Evolutionary conservation across 352 stramenopile genomes (phyloP), one percentile per base, ranked within the genome.

Genomic region (Phytophthora cactorum): DNA sequence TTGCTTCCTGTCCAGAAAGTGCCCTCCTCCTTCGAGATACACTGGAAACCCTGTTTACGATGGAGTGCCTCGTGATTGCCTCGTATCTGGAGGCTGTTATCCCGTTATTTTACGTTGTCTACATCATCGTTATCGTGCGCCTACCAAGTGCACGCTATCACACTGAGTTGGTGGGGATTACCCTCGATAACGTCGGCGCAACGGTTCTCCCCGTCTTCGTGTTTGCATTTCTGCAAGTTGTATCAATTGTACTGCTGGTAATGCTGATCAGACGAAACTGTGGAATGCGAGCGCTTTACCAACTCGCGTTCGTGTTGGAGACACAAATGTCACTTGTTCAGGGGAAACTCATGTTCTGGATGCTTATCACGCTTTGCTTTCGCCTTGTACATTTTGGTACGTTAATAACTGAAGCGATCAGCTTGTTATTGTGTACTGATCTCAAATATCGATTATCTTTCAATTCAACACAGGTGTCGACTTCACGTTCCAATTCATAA

Each of bases 401-500:
- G 41, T 43, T 17, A n/a, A 43, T 34, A 17, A 43, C 8, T 38
- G 8, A 38, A 3, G 32, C 32, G 32, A 38, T 38, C 9, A 14
- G 2, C 6, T 10, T 39, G n/a, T 43, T 43, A 5, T 43, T 11
- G n/a, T 11, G n/a, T 43, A 43, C 36, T 43, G 36, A 34, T 34
- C 29, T 34, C 29, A 34, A 34, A 15, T 41, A 4, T 14, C 36
- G 36, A 41, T 11, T 41, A 41, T 41, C 12, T 11, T 41, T 22
- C 17, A 22, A 22, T 22, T 22, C 17, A 22, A 41, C 9, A 15
- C 36, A 47, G 41, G 41, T 47, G 41, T 47, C 41, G 14, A 47
- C n/a, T 47, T 47, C n/a, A 47, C 41, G 41, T 47, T 47, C n/a
- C 15, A 27, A 47, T 47, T 47, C 41, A 17, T 43, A 43, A n/a